These are phyloP conservation scores for Huntiella abstrusa DNA, from an alignment of 2,329 filamentous ascomycete species.

Conservation along the genomic window DNA sequence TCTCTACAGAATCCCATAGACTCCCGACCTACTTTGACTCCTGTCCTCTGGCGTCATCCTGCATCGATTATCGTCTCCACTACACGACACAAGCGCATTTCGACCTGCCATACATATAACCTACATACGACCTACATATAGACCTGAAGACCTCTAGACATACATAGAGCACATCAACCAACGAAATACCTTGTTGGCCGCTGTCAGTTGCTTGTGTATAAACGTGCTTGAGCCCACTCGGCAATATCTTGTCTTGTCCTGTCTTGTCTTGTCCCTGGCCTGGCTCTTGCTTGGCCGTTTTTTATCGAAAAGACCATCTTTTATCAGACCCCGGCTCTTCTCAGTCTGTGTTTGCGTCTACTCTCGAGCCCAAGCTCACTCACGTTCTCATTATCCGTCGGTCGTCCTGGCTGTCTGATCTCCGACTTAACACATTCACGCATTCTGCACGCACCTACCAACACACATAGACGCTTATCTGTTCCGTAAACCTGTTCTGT, in stretches of 20 bases:
- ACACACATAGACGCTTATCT: no score
- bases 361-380: not conserved
- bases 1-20: not conserved
- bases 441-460: not conserved
- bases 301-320: not conserved
- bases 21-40: no score
- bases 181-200: not conserved
- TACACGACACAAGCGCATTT: no score
- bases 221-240: no score
- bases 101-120: not conserved
- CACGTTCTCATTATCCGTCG: not conserved
- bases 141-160: not conserved
- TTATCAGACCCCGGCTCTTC: no score
- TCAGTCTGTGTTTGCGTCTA: not conserved
- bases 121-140: not conserved
- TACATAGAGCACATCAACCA: not conserved
- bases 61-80: no score
- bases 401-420: not conserved
- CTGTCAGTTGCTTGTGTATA: no score
- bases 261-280: not conserved
- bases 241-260: no score
- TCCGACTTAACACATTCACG: constrained; percentile 5
- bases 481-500: not conserved
- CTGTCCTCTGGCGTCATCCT: no score
- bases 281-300: not conserved